phyloP scores from a whole-genome alignment of 441 rosid genomes.

The Gossypium trilobum region DNA sequence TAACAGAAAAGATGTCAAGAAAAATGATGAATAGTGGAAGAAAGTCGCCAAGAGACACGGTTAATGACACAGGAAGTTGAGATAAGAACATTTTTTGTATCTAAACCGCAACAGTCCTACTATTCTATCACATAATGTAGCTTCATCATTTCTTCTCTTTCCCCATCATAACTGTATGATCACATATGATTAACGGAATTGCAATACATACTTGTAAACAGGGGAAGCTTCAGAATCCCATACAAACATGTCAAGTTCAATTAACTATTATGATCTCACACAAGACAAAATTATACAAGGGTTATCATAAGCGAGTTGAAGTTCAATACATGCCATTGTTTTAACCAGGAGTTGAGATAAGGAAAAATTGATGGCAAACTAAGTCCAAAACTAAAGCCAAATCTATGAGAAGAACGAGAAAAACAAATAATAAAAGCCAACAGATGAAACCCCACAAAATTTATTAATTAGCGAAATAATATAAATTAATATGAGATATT shows the following conservation, averaged over 20 bases:
- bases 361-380: too few species aligned
- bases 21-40: conserved; percentile 27
- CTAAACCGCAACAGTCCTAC: not conserved
- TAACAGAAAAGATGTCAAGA: conserved; percentile 19
- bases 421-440: not conserved
- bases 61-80: conserved; percentile 30
- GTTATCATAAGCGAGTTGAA: too few species aligned
- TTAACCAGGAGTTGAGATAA: too few species aligned
- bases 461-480: not conserved
- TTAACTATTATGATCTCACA: not conserved
- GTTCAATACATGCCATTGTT: too few species aligned
- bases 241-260: not conserved
- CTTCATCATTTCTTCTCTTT: too few species aligned
- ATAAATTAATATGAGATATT: not conserved
- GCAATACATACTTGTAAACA: not conserved
- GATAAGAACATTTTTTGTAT: conserved; percentile 14
- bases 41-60: not conserved
- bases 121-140: not conserved
- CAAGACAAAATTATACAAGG: not conserved
- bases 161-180: too few species aligned
- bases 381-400: not conserved
- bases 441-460: not conserved
- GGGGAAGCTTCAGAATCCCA: not conserved
- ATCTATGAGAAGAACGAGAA: not conserved
- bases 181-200: not conserved